These are phyloP conservation scores for Chlorociboria aeruginascens DNA, from an alignment of 495 filamentous ascomycete genomes.

Conservation along the genomic window DNA sequence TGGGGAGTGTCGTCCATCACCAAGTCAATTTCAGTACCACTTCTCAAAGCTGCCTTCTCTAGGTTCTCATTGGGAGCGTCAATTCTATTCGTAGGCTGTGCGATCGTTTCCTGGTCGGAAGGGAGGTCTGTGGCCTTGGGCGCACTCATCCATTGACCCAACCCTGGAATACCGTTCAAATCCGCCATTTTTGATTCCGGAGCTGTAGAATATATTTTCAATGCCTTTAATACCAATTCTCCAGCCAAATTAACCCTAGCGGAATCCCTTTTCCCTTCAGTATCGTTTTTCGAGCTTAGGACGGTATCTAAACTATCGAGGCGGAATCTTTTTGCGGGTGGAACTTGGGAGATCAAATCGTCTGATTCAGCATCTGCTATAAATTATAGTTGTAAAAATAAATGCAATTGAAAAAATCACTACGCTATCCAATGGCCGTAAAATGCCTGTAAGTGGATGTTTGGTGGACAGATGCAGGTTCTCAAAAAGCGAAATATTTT, in stretches of 20 bases:
- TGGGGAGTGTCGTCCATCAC: too few relatives aligned
- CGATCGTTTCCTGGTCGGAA: neutral
- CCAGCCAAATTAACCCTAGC: too few relatives aligned
- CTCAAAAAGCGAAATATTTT: neutral
- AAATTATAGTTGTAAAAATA: neutral
- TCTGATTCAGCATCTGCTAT: conserved; percentile 2
- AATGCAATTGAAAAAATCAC: neutral
- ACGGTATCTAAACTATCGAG: neutral
- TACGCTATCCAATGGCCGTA: neutral
- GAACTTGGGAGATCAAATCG: conserved; percentile 5
- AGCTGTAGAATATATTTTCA: too few relatives aligned
- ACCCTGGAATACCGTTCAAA: neutral
- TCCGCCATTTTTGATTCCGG: too few relatives aligned
- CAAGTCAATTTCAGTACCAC: too few relatives aligned
- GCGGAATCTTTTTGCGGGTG: conserved; percentile 9
- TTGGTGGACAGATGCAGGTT: neutral
- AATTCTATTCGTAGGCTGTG: too few relatives aligned
- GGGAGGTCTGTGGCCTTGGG: neutral
- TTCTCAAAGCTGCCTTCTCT: too few relatives aligned
- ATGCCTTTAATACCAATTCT: too few relatives aligned
- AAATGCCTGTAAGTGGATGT: neutral
- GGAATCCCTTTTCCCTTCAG: too few relatives aligned
- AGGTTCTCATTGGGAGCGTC: too few relatives aligned
- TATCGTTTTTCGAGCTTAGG: neutral
- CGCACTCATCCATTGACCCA: neutral